phyloP scores from a whole-genome alignment of 2,329 filamentous ascomycete species.

The Fusarium stilboides region DNA sequence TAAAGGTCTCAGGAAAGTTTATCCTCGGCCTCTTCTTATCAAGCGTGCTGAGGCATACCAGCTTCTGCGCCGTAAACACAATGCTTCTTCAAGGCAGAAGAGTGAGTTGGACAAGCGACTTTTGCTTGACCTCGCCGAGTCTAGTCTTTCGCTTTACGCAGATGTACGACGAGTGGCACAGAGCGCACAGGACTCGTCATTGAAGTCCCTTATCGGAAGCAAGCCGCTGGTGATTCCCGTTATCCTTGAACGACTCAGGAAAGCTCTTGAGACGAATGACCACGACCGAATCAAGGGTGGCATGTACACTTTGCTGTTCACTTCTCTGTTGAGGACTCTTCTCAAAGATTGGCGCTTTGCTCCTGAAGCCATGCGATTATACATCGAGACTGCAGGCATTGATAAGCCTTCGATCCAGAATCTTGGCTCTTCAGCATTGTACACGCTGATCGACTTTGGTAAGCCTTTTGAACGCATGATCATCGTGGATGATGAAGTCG shows the following conservation, averaged over 20 bases:
- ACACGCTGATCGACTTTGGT: conserved; percentile 91
- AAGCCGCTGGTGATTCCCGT: conserved; percentile 90
- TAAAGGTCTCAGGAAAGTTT: conserved; percentile 90
- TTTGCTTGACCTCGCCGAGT: conserved; percentile 89
- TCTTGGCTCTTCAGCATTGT: conserved; percentile 84
- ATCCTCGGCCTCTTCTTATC: conserved; percentile 91
- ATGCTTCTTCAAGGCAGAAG: conserved; percentile 87
- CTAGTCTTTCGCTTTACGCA: conserved; percentile 91
- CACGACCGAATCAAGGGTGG: conserved; percentile 95
- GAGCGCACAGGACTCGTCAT: conserved; percentile 89
- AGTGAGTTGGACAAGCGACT: conserved; percentile 91
- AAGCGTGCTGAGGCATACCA: conserved; percentile 96
- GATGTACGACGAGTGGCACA: conserved; percentile 97
- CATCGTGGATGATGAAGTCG: conserved; percentile 79
- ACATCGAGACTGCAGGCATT: conserved; percentile 89
- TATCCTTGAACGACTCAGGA: conserved; percentile 83
- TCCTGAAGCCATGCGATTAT: conserved; percentile 88
- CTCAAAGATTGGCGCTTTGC: conserved; percentile 96
- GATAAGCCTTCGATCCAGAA: conserved; percentile 97
- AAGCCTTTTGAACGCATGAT: conserved; percentile 90
- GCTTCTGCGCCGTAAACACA: conserved; percentile 92
- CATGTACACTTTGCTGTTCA: conserved; percentile 91
- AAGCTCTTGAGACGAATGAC: conserved; percentile 83
- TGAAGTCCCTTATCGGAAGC: conserved; percentile 91
- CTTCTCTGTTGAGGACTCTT: conserved; percentile 88